Base-by-base conservation (phyloP, 345 rosid species). In the Conringia planisiliqua region DNA sequence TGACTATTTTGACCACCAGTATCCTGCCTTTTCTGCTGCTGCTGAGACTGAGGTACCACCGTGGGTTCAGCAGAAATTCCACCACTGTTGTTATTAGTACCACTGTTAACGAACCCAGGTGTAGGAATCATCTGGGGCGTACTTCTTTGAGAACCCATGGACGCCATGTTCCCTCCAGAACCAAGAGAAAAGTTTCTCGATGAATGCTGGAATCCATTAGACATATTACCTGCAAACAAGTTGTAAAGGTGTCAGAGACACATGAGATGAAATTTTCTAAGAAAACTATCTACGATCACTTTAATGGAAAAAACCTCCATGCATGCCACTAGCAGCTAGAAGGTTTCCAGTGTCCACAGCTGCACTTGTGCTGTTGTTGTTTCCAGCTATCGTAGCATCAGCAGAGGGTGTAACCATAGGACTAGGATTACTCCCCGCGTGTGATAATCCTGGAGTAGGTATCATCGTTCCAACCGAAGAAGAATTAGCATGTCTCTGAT, bases 81-180 rank as follows among this genome's bases (percentile, higher is more conserved):
- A 68, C 83, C 82, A 76, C 71, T 72, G 70, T 76, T 84, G 52
- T 42, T 82, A 40, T 54, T 85, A 70, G 43, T 35, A 77, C 9
- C 77, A 75, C 56, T 83, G 43, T 57, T 81, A 64, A 73, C 85
- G 57, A 86, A 92, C 46, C 99, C 97, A 66, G 99, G 99, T 48
- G 97, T 89, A 60, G 99, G 99, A 78, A 95, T 90, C 97, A 95
- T 92, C 77, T 87, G 96, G 79, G 88, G 80, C 58, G 82, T 44
- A 83, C 81, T 84, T 80, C 93, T 87, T 70, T 85, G 93, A 42
- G 78, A 75, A 58, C 90, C 83, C 82, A 82, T 52, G 47, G 97
- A 83, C 46, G 93, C 72, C 89, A 87, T 77, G 79, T 72, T 92
- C 46, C 91, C 97, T 85, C 89, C 84, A 71, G 95, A 84, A 73